These are phyloP conservation scores for Penicillium brevicompactum DNA, from an alignment of 2,329 filamentous ascomycete genomes.

Conservation along the genomic window DNA sequence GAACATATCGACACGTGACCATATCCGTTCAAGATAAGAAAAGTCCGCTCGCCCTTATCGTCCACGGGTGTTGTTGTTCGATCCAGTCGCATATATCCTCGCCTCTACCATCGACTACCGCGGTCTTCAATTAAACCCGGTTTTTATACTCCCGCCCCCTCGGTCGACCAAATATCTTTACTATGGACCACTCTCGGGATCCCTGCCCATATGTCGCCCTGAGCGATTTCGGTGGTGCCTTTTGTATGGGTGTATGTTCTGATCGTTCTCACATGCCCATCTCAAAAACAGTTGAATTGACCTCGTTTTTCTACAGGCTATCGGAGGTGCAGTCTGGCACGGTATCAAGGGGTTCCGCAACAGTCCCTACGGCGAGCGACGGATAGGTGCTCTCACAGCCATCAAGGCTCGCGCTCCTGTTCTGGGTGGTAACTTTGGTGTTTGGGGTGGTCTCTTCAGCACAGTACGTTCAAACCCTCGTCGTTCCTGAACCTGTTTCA, in stretches of 20 bases:
- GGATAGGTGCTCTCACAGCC: slow-evolving; percentile 93
- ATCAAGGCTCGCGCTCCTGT: slow-evolving; percentile 97
- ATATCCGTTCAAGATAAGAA: neutral
- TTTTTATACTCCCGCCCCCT: neutral
- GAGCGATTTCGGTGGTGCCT: slow-evolving; percentile 96
- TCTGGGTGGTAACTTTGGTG: slow-evolving; percentile 94
- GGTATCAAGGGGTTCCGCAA: slow-evolving; percentile 93
- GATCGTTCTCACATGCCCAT: slow-evolving; percentile 6
- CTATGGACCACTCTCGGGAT: slow-evolving; percentile 94
- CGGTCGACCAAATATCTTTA: neutral
- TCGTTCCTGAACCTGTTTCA: slow-evolving; percentile 55
- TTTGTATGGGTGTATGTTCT: slow-evolving; percentile 84
- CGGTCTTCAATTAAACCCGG: neutral
- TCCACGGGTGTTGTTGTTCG: neutral
- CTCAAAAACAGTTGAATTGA: slow-evolving; percentile 29
- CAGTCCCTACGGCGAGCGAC: slow-evolving; percentile 87
- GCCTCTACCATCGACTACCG: neutral
- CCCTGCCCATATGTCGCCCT: slow-evolving; percentile 96
- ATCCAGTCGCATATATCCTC: neutral
- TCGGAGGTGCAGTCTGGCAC: slow-evolving; percentile 88
- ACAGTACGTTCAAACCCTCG: neutral
- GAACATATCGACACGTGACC: neutral
- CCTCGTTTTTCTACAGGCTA: slow-evolving; percentile 54
- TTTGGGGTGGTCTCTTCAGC: slow-evolving; percentile 89
- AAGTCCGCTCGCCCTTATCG: neutral